phyloP scores from a whole-genome alignment of 805 yeast genomes.

The Saccharomycopsis oosterbeekiorum region DNA sequence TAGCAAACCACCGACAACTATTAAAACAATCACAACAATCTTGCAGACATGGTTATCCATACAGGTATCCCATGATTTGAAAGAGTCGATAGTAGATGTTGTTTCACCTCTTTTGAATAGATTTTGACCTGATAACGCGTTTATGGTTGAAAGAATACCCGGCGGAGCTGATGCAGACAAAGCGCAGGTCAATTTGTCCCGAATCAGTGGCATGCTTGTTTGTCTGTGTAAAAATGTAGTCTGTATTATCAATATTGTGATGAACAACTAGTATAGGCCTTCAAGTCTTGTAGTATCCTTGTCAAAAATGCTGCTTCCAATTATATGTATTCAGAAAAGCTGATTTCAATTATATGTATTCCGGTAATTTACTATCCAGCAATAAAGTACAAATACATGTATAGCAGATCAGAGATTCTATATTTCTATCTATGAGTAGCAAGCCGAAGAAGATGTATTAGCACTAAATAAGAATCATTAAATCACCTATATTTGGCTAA shows the following conservation, averaged over 20 bases:
- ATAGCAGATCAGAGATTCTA: no score
- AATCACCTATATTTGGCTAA: not conserved
- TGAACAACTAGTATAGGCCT: not conserved
- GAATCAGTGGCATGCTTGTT: not conserved
- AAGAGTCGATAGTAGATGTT: slow-evolving; percentile 22
- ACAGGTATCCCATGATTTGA: slow-evolving; percentile 50
- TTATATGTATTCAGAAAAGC: no score
- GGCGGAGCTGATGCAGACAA: not conserved
- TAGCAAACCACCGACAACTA: slow-evolving; percentile 40
- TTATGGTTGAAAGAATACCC: not conserved
- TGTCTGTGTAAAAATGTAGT: not conserved
- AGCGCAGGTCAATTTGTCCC: not conserved
- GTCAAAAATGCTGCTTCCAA: no score
- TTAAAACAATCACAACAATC: slow-evolving; percentile 51
- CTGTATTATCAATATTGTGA: not conserved
- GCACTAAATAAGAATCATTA: no score
- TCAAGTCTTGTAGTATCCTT: not conserved
- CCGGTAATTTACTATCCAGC: no score
- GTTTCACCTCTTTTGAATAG: not conserved
- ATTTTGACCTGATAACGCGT: not conserved
- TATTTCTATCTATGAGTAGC: no score
- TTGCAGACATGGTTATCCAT: slow-evolving; percentile 55
- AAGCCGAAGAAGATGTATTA: no score
- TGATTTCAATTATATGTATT: no score
- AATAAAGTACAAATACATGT: no score